Percentiles rank a stretch among this genome's conserved stretches.
Evolutionary conservation across 768 basidiomycete species (phyloP).

Genomic region (Auriscalpium orientale): DNA sequence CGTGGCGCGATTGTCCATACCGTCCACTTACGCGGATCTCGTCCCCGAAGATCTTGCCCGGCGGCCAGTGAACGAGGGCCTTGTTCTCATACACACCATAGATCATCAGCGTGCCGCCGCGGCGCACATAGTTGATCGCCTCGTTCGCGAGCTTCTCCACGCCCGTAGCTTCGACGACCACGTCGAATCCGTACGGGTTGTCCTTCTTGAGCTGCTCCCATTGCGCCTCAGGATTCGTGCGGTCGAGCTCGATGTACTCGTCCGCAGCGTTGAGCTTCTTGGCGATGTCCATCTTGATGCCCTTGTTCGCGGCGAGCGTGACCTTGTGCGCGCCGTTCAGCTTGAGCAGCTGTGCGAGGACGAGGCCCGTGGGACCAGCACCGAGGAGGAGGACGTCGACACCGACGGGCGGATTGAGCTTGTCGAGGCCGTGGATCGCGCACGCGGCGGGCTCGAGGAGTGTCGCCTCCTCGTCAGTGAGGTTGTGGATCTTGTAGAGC

Average conservation of each 20-base stretch:
- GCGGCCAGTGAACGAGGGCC: slow-evolving; percentile 80
- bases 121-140: slow-evolving; percentile 81
- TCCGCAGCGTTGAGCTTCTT: slow-evolving; percentile 72
- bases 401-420: slow-evolving; percentile 75
- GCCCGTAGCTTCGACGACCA: slow-evolving; percentile 79
- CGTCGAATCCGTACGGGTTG: slow-evolving; percentile 84
- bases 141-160: slow-evolving; percentile 84
- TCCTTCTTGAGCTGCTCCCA: slow-evolving; percentile 76
- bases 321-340: slow-evolving; percentile 77
- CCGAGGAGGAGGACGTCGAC: slow-evolving; percentile 80
- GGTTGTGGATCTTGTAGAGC: slow-evolving; percentile 81
- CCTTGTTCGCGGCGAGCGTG: slow-evolving; percentile 84
- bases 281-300: slow-evolving; percentile 85
- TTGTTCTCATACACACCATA: slow-evolving; percentile 90
- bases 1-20: neutral
- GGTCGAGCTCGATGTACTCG: slow-evolving; percentile 80
- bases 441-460: slow-evolving; percentile 88
- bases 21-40: slow-evolving; percentile 45
- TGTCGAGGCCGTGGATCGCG: slow-evolving; percentile 88
- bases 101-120: slow-evolving; percentile 79
- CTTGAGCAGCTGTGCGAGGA: slow-evolving; percentile 82
- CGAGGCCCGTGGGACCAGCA: slow-evolving; percentile 89
- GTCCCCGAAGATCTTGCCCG: slow-evolving; percentile 70
- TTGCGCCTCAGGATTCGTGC: slow-evolving; percentile 64
- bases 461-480: slow-evolving; percentile 81